These are phyloP conservation scores for Ophiostoma australiae DNA, from an alignment of 2,329 filamentous ascomycete genomes.

Conservation along the genomic window DNA sequence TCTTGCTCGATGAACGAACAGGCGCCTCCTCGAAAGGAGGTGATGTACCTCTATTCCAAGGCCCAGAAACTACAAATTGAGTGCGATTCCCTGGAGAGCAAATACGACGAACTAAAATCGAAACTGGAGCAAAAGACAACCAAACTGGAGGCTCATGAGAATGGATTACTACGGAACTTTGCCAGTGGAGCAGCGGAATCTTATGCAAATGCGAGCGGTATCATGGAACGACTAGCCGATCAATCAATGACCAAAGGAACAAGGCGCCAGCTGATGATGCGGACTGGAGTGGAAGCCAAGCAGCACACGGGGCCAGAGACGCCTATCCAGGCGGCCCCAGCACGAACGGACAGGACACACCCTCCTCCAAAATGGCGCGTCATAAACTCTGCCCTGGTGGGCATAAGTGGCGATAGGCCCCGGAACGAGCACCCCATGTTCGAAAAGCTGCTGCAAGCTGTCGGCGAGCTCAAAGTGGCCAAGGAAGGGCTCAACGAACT, in stretches of 20 bases:
- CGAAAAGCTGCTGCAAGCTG: neutral
- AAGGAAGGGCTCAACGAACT: neutral
- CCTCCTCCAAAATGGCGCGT: too few species aligned
- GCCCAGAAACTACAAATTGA: slow-evolving; percentile 11
- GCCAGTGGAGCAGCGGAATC: slow-evolving; percentile 3
- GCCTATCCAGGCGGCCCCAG: neutral
- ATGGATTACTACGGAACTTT: neutral
- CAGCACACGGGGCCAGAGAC: neutral
- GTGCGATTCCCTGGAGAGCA: slow-evolving; percentile 32
- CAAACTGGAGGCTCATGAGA: neutral
- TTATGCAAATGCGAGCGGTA: slow-evolving; percentile 11
- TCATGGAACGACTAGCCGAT: slow-evolving; percentile 29
- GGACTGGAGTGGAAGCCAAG: neutral
- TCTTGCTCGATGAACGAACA: neutral
- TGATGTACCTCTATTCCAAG: neutral
- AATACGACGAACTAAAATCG: slow-evolving; percentile 32
- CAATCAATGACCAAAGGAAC: neutral
- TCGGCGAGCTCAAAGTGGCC: neutral
- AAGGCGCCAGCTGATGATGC: neutral
- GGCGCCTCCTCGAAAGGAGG: neutral
- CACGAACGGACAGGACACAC: neutral
- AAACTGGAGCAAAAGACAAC: slow-evolving; percentile 10
- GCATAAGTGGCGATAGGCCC: neutral
- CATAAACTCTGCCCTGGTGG: neutral
- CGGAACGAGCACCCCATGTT: neutral